phyloP scores from a whole-genome alignment of 2,329 filamentous ascomycete species.

The Fusarium vanettenii region DNA sequence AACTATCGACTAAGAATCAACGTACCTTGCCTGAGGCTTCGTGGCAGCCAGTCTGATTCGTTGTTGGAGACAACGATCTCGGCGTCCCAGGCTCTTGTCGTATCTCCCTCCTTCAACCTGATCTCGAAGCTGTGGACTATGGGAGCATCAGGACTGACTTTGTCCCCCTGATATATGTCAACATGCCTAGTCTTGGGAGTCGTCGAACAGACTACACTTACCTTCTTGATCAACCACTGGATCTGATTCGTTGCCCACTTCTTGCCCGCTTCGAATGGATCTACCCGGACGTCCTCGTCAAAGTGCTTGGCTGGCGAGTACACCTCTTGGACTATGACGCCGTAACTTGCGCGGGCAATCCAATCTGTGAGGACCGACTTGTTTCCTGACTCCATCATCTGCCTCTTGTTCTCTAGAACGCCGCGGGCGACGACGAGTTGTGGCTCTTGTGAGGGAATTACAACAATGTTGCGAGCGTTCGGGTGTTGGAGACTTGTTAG shows the following conservation, averaged over 20 bases:
- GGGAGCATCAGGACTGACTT: conserved; percentile 49
- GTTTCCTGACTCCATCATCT: conserved; percentile 18
- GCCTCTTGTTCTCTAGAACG: conserved; percentile 30
- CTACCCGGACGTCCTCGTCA: conserved; percentile 30
- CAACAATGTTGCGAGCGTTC: conserved; percentile 31
- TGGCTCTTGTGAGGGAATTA: conserved; percentile 30
- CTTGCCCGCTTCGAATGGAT: conserved; percentile 22
- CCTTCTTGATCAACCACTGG: conserved; percentile 40
- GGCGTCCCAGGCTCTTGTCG: conserved; percentile 51
- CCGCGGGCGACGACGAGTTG: conserved; percentile 29
- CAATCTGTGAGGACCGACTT: conserved; percentile 25
- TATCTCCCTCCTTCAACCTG: conserved; percentile 47
- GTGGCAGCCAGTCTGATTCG: conserved; percentile 50
- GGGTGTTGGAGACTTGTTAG: conserved; percentile 49
- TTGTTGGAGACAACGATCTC: conserved; percentile 54
- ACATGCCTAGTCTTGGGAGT: background rate
- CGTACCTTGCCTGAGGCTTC: conserved; percentile 51
- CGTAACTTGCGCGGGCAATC: conserved; percentile 41
- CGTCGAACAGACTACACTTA: background rate
- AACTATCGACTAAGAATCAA: background rate
- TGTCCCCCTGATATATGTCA: conserved; percentile 49
- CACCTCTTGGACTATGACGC: conserved; percentile 31
- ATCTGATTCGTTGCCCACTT: conserved; percentile 40
- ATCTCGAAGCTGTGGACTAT: conserved; percentile 50
- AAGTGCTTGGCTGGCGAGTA: conserved; percentile 33